These are phyloP conservation scores for Phialophora chinensis DNA, from an alignment of 2,329 filamentous ascomycete genomes.

Conservation along the genomic window DNA sequence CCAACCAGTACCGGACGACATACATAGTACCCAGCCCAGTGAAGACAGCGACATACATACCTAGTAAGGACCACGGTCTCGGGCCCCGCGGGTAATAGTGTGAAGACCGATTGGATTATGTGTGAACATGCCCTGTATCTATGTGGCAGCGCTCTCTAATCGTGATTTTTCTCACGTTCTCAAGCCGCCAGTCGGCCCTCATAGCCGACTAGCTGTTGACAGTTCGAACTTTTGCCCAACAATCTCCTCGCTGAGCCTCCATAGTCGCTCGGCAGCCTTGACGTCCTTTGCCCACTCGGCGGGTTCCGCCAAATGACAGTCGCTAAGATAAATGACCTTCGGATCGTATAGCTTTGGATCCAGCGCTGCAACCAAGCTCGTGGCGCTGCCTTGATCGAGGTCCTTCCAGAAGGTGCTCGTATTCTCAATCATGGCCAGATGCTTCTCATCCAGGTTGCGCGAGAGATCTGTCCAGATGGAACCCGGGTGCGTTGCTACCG, in stretches of 20 bases:
- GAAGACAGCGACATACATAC: too few species aligned
- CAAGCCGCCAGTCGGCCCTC: background rate
- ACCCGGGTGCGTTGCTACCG: constrained; percentile 53
- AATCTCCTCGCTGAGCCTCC: constrained; percentile 34
- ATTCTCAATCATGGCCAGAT: constrained; percentile 37
- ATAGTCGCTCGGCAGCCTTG: constrained; percentile 29
- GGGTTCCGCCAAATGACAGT: constrained; percentile 45
- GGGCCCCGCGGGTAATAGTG: background rate
- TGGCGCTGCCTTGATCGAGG: constrained; percentile 42
- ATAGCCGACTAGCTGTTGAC: background rate
- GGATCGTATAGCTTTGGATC: constrained; percentile 47
- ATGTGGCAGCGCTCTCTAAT: background rate
- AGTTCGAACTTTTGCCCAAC: constrained; percentile 47
- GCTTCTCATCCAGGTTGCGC: constrained; percentile 41
- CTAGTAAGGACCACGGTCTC: background rate
- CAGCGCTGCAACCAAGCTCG: constrained; percentile 53
- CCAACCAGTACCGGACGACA: background rate
- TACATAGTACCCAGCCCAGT: too few species aligned
- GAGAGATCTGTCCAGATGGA: constrained; percentile 32
- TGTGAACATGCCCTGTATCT: background rate
- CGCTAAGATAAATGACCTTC: constrained; percentile 43
- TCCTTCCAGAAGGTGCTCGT: constrained; percentile 39
- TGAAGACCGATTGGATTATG: background rate
- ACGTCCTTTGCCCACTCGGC: constrained; percentile 41
- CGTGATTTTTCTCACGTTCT: background rate